phyloP scores from a whole-genome alignment of 768 basidiomycete genomes.

The Lactarius akahatsu region DNA sequence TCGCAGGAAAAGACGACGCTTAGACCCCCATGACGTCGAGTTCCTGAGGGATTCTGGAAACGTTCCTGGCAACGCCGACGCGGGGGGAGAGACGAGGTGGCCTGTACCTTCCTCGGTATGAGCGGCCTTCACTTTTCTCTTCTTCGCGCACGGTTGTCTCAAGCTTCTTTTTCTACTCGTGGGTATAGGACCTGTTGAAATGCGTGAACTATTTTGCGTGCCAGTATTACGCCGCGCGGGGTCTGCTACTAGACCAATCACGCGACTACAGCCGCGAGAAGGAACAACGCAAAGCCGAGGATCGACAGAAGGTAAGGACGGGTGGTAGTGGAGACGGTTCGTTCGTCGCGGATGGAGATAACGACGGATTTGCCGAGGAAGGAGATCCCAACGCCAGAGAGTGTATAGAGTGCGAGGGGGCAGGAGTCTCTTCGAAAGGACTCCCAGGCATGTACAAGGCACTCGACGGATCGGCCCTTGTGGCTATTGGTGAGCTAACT shows the following conservation, averaged over 20 bases:
- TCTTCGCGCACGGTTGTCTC: slow-evolving; percentile 7
- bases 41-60: slow-evolving; percentile 13
- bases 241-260: slow-evolving; percentile 54
- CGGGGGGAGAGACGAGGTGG: slow-evolving; percentile 7
- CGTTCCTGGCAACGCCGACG: neutral
- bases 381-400: slow-evolving; percentile 28
- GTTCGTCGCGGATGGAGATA: slow-evolving; percentile 19
- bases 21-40: slow-evolving; percentile 18
- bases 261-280: slow-evolving; percentile 46
- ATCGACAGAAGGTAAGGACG: slow-evolving; percentile 26
- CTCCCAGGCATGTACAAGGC: slow-evolving; percentile 70
- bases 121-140: slow-evolving; percentile 6
- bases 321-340: slow-evolving; percentile 26
- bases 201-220: slow-evolving; percentile 52
- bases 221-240: slow-evolving; percentile 59
- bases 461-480: slow-evolving; percentile 69
- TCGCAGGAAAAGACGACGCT: slow-evolving; percentile 14
- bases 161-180: neutral
- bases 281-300: slow-evolving; percentile 36
- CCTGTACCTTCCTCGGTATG: slow-evolving; percentile 54
- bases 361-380: slow-evolving; percentile 15
- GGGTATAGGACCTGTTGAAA: slow-evolving; percentile 50
- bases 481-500: slow-evolving; percentile 61
- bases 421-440: slow-evolving; percentile 21
- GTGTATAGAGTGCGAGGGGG: slow-evolving; percentile 24